Evolutionary conservation across 768 basidiomycete genomes (phyloP).

Genomic region (Hebeloma cylindrosporum): DNA sequence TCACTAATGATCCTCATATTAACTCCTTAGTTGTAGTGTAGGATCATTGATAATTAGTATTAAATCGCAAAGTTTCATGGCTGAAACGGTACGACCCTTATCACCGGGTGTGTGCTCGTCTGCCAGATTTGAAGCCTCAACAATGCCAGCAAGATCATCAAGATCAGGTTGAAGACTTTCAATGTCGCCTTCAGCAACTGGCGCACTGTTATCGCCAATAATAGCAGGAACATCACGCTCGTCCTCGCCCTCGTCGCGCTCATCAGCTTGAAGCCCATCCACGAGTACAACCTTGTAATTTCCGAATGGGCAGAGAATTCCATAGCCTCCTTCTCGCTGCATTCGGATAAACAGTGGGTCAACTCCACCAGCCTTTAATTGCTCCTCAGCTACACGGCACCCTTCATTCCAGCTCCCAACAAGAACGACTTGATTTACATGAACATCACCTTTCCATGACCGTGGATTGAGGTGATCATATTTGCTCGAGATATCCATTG

Average conservation of each 20-base stretch:
- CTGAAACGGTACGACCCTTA: too few species aligned
- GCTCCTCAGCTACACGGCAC: not conserved
- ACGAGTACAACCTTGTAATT: constrained; percentile 8
- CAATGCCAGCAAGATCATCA: constrained; percentile 7
- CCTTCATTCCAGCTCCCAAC: constrained; percentile 14
- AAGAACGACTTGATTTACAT: constrained; percentile 13
- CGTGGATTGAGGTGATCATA: constrained; percentile 22
- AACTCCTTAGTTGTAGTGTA: too few species aligned
- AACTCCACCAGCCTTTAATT: not conserved
- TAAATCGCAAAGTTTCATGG: too few species aligned
- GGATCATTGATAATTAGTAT: too few species aligned
- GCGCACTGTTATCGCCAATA: not conserved
- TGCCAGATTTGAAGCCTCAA: not conserved
- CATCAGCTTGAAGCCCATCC: constrained; percentile 4
- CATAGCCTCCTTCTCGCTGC: constrained; percentile 1
- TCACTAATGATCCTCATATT: too few species aligned
- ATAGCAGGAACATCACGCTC: constrained; percentile 3
- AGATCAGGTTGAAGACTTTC: constrained; percentile 8
- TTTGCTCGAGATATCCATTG: constrained; percentile 9
- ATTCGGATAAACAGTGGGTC: constrained; percentile 3
- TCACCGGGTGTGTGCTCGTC: not conserved
- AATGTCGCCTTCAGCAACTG: not conserved
- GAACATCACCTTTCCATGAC: constrained; percentile 19
- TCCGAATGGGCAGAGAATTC: constrained; percentile 14
- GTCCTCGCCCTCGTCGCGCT: constrained; percentile 11